Evolutionary conservation across 192 early-diverging fungal genomes (phyloP), one percentile per base, ranked within the genome.

Genomic region (Dissophora ornata): DNA sequence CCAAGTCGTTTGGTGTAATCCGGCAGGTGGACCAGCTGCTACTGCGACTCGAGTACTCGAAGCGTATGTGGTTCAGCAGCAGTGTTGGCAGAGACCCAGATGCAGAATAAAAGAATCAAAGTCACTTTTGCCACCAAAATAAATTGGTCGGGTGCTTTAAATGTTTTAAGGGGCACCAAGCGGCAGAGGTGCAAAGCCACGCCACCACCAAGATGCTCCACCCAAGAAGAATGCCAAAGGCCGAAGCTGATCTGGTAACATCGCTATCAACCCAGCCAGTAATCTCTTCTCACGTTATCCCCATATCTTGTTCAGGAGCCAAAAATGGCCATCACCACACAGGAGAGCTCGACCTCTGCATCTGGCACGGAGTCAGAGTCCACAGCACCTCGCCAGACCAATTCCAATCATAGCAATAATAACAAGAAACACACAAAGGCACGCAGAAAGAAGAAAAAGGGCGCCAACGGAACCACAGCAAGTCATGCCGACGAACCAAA

Each of bases 401-500:
- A 45, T n/a, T 13, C 18, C 28, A 67, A 25, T 36, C 34, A 6
- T 9, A 67, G 41, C 51, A 57, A 49, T 36, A 53, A 41, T 16
- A 67, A 41, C 24, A 62, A 67, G 28, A 77, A 77, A 38, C 26
- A 47, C 4, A 32, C 33, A 22, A 77, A 62, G 32, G 33, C 58
- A 25, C 73, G 73, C n/a, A 67, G 73, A 67, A 77, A 57, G 47
- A 77, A 77, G 30, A 77, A 77, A 25, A 77, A 77, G 54, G 46
- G 51, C 13, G 40, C 62, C 36, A 62, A 50, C 26, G 38, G 19
- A 0, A 16, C 25, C 16, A 53, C 62, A 16, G 25, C 36, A 12
- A 32, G 64, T 15, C 22, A 32, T 18, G 40, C 47, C 12, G 57
- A 52, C 22, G 63, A 66, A 30, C 48, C 33, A 4, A 33, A 53